These are phyloP conservation scores for Botrytis hyacinthi DNA, from an alignment of 2,329 filamentous ascomycete species.

Conservation along the genomic window DNA sequence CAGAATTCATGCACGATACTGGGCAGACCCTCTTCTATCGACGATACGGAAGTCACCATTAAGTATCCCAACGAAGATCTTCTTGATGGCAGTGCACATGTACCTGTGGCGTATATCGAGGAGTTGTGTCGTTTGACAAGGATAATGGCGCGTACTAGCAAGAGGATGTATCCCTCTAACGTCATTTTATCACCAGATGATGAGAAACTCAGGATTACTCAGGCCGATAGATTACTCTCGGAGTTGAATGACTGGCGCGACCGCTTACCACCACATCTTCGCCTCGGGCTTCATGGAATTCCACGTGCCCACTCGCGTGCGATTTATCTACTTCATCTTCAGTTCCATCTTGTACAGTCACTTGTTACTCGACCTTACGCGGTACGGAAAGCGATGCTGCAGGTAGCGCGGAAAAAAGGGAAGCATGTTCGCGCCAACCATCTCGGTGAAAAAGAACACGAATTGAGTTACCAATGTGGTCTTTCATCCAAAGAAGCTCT, in stretches of 20 bases:
- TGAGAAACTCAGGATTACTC: constrained; percentile 27
- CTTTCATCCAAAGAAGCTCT: constrained; percentile 30
- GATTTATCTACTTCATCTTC: constrained; percentile 34
- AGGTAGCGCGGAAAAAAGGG: constrained; percentile 33
- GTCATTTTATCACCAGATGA: constrained; percentile 26
- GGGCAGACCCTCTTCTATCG: constrained; percentile 35
- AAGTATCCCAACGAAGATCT: constrained; percentile 34
- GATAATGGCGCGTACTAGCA: constrained; percentile 32
- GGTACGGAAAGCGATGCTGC: constrained; percentile 34
- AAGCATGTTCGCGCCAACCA: constrained; percentile 33
- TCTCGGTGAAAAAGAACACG: constrained; percentile 33
- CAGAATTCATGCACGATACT: constrained; percentile 37
- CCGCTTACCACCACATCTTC: constrained; percentile 31
- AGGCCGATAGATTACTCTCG: constrained; percentile 30
- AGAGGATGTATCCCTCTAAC: constrained; percentile 34
- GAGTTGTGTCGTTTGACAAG: constrained; percentile 31
- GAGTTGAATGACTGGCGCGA: constrained; percentile 35
- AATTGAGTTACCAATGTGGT: constrained; percentile 32
- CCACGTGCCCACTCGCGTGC: constrained; percentile 32
- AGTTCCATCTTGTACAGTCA: constrained; percentile 36
- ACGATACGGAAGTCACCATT: constrained; percentile 36
- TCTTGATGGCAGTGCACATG: constrained; percentile 32
- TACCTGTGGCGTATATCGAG: constrained; percentile 34
- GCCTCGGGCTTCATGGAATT: constrained; percentile 27
- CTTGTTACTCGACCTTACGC: constrained; percentile 36